Conservation (phyloP, 2,329 filamentous ascomycete genomes). For the Neoarthrinium moseri region DNA sequence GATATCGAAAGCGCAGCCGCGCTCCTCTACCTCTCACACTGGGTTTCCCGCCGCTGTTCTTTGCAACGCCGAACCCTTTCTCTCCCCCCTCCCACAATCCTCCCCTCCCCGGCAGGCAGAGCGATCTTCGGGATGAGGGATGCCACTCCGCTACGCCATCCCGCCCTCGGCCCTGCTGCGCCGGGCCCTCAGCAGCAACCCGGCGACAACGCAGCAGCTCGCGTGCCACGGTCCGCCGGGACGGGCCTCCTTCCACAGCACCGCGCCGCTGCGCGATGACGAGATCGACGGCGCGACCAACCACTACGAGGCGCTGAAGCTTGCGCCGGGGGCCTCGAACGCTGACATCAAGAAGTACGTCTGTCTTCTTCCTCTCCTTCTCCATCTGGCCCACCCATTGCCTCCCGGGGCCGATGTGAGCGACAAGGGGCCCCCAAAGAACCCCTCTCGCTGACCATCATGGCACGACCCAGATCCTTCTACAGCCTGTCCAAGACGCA, state of each 20-base stretch:
- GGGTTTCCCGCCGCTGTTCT: neutral
- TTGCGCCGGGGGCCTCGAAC: slow-evolving; percentile 67
- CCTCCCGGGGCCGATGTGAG: neutral
- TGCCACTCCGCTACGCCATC: slow-evolving; percentile 19
- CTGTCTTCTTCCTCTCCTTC: neutral
- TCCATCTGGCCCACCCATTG: neutral
- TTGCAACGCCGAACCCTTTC: neutral
- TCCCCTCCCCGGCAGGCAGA: neutral
- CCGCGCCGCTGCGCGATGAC: slow-evolving; percentile 30
- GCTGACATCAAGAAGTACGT: slow-evolving; percentile 80
- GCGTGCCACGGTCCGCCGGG: neutral
- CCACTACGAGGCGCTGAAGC: slow-evolving; percentile 79
- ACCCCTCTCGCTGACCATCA: neutral
- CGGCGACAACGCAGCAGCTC: neutral
- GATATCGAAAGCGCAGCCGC: slow-evolving; percentile 5
- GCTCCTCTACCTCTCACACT: neutral
- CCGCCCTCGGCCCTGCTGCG: slow-evolving; percentile 26
- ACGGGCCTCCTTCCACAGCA: slow-evolving; percentile 46
- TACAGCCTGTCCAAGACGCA: slow-evolving; percentile 87
- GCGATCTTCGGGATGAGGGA: slow-evolving; percentile 8
- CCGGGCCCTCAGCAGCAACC: slow-evolving; percentile 11
- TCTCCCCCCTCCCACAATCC: neutral
- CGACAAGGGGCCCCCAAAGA: too few species aligned
- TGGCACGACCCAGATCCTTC: slow-evolving; percentile 60
- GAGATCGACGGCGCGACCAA: slow-evolving; percentile 43